These are phyloP conservation scores for Skeletonema marinoi DNA, from an alignment of 108 stramenopile species.

Conservation along the genomic window DNA sequence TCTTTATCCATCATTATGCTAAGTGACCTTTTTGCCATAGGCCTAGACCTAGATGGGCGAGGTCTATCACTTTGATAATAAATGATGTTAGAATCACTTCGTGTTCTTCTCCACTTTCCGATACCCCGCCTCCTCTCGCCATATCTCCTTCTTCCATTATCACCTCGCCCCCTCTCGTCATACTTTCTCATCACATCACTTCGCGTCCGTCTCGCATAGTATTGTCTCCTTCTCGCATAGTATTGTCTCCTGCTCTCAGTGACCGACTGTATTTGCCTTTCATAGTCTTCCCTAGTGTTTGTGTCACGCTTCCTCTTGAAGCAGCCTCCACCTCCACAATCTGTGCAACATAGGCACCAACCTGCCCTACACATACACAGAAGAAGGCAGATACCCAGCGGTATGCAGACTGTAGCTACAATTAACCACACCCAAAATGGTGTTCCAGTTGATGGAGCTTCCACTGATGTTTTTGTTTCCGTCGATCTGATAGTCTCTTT, in stretches of 20 bases:
- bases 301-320: not conserved
- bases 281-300: not conserved
- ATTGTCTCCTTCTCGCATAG: not conserved
- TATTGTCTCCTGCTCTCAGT: not conserved
- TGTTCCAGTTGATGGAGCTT: not conserved
- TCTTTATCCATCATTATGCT: not conserved
- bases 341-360: not conserved
- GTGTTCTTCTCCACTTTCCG: not conserved
- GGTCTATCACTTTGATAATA: not conserved
- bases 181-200: no score
- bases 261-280: not conserved
- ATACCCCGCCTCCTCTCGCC: not conserved
- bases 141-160: not conserved
- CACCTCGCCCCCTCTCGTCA: not conserved
- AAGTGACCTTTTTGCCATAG: not conserved
- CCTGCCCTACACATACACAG: not conserved
- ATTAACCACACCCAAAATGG: not conserved
- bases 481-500: not conserved
- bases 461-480: not conserved
- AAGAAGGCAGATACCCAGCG: not conserved
- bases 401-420: not conserved
- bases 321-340: not conserved
- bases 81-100: no score
- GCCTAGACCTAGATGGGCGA: not conserved
- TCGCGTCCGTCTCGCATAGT: no score